Conservation (phyloP, 139 green algal genomes). For the Chlorella sp. region DNA sequence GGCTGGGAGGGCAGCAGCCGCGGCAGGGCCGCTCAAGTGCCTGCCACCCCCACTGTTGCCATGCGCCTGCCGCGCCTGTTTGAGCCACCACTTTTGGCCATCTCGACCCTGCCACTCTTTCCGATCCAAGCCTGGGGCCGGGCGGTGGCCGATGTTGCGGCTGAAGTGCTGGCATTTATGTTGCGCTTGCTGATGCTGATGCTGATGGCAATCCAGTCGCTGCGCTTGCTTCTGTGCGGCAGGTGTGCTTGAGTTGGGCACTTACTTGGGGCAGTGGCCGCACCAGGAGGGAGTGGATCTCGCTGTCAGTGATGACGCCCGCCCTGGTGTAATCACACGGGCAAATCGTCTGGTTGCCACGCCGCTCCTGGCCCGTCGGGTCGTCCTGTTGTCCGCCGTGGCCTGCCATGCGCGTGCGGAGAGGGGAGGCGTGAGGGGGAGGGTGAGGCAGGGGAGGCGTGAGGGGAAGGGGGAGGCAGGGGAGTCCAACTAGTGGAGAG, state of each 20-base stretch:
- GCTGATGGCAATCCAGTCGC: too few species aligned
- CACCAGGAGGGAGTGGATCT: not conserved
- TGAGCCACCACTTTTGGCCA: not conserved
- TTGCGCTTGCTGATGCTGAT: too few species aligned
- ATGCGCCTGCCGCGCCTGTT: too few species aligned
- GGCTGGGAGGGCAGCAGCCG: too few species aligned
- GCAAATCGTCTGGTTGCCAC: conserved; percentile 19
- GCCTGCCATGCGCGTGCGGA: not conserved
- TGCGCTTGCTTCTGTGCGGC: not conserved
- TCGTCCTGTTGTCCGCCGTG: not conserved
- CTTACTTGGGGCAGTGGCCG: not conserved
- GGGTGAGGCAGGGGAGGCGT: not conserved
- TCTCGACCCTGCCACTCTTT: too few species aligned
- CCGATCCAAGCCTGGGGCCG: too few species aligned
- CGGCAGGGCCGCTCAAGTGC: too few species aligned
- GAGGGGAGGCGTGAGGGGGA: not conserved
- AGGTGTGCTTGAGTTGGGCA: not conserved
- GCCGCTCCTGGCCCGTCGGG: not conserved
- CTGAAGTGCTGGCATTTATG: too few species aligned
- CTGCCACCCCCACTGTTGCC: too few species aligned
- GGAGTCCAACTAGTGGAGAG: too few species aligned
- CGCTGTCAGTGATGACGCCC: not conserved
- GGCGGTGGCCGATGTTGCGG: too few species aligned
- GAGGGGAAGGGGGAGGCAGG: too few species aligned
- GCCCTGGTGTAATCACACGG: not conserved